These are phyloP conservation scores for Annulohypoxylon truncatum DNA, from an alignment of 2,329 filamentous ascomycete genomes.

Conservation along the genomic window DNA sequence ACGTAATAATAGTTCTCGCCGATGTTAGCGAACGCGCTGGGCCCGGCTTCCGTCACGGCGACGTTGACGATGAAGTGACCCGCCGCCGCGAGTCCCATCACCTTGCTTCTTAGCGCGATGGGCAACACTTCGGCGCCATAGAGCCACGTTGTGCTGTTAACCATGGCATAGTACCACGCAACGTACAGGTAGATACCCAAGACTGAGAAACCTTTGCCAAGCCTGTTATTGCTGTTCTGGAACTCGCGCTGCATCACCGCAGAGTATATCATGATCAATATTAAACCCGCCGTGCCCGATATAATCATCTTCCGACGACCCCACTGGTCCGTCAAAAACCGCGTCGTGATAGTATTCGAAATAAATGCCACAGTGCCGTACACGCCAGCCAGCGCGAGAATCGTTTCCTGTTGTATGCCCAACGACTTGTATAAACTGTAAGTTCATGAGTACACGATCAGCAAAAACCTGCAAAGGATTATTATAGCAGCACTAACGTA, in stretches of 20 bases:
- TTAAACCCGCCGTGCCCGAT: slow-evolving; percentile 61
- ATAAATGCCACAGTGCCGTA: slow-evolving; percentile 66
- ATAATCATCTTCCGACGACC: slow-evolving; percentile 70
- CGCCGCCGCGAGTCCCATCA: slow-evolving; percentile 66
- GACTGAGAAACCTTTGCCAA: slow-evolving; percentile 70
- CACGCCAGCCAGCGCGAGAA: slow-evolving; percentile 64
- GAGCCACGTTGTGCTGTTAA: slow-evolving; percentile 66
- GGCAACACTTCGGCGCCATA: slow-evolving; percentile 68
- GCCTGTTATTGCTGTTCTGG: slow-evolving; percentile 63
- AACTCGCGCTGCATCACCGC: slow-evolving; percentile 69
- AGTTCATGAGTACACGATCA: no score
- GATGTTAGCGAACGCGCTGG: slow-evolving; percentile 67
- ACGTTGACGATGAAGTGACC: slow-evolving; percentile 68
- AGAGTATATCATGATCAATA: slow-evolving; percentile 68
- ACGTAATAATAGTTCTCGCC: slow-evolving; percentile 71
- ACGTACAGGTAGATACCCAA: slow-evolving; percentile 69
- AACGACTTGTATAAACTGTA: slow-evolving; percentile 66
- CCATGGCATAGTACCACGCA: slow-evolving; percentile 63
- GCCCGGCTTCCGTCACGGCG: slow-evolving; percentile 64
- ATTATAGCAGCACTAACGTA: no score
- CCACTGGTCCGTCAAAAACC: slow-evolving; percentile 67
- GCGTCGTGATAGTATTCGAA: slow-evolving; percentile 62
- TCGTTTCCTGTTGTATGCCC: slow-evolving; percentile 61
- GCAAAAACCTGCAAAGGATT: no score
- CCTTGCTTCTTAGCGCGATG: slow-evolving; percentile 63